Percentiles rank a stretch among this genome's conserved stretches.
These are phyloP conservation scores for Laetiporus sulphureus DNA, from an alignment of 1,284 basidiomycete genomes.

Conservation along the genomic window DNA sequence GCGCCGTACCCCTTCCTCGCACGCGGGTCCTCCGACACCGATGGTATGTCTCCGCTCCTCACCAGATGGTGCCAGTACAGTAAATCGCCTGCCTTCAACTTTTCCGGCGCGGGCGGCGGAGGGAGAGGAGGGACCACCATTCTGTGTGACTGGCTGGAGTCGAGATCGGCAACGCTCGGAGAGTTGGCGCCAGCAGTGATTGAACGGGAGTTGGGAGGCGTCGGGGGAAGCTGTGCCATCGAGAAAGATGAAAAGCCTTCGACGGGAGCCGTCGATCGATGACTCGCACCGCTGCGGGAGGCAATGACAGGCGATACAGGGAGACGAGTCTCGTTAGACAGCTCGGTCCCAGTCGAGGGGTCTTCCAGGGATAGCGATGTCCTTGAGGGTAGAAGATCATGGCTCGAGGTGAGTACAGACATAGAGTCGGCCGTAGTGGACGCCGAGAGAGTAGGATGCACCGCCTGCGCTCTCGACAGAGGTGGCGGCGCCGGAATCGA, in stretches of 20 bases:
- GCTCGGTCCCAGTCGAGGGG: neutral
- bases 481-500: too few relatives aligned
- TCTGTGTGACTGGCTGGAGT: neutral
- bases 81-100: constrained; percentile 55
- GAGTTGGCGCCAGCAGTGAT: neutral
- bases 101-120: constrained; percentile 6
- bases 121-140: neutral
- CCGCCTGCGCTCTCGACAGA: too few relatives aligned
- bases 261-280: too few relatives aligned
- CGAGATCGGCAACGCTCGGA: neutral
- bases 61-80: constrained; percentile 78
- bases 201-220: constrained; percentile 1
- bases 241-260: too few relatives aligned
- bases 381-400: too few relatives aligned
- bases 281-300: too few relatives aligned
- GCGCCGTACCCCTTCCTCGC: neutral
- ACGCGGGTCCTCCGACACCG: constrained; percentile 44
- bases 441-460: too few relatives aligned
- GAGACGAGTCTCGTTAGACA: neutral
- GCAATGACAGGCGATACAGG: neutral
- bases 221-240: too few relatives aligned
- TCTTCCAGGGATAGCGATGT: neutral
- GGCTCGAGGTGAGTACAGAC: neutral
- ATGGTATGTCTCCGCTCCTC: constrained; percentile 68
- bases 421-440: too few relatives aligned